Evolutionary conservation across 139 green algal genomes (phyloP), one percentile per base, ranked within the genome.

Genomic region (Choricystis sp.): DNA sequence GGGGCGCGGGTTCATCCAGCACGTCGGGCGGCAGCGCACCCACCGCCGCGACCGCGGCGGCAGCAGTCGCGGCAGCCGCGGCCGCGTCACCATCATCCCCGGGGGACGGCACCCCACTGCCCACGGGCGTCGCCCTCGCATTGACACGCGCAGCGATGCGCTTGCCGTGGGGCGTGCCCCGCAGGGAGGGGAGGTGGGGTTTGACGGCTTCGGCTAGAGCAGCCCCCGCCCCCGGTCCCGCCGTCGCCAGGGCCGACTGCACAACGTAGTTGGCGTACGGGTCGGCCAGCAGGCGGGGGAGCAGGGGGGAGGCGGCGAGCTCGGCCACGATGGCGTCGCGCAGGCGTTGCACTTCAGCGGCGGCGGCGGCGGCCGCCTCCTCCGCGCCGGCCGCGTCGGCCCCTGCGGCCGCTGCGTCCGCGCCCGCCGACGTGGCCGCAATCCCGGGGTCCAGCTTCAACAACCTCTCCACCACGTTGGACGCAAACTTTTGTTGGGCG

Each of bases 381-480:
- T 9, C 40, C 40, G 40, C 40, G 9, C 16, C 40, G 40, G 16
- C 40, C 40, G 40, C 40, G 40, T 9, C 40, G 40, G 40, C 40
- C 40, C 9, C 40, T 9, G 40, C 40, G 40, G 40, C 40, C 9
- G 40, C 40, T 9, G 40, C 40, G 56, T 5, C 23, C 16, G 56
- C 56, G 56, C 16, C 56, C 4, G 56, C 23, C n/a, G 56, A 16
- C 4, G 26, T 40, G 31, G 63, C 62, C 24, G 66, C 61, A 31
- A 68, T 52, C 19, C 74, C 75, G n/a, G 70, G 74, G 23, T 80
- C 75, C 56, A 96, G 81, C 84, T 99, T 99, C 20, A 99, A 78
- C 80, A 89, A 97, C 79, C 94, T 95, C 76, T 99, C 93, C 23
- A 98, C 93, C 28, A 99, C 93, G 70, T 99, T 99, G 66, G 78